These are phyloP conservation scores for Dorcoceras hygrometricum DNA, from an alignment of 257 asterid species.

Conservation along the genomic window DNA sequence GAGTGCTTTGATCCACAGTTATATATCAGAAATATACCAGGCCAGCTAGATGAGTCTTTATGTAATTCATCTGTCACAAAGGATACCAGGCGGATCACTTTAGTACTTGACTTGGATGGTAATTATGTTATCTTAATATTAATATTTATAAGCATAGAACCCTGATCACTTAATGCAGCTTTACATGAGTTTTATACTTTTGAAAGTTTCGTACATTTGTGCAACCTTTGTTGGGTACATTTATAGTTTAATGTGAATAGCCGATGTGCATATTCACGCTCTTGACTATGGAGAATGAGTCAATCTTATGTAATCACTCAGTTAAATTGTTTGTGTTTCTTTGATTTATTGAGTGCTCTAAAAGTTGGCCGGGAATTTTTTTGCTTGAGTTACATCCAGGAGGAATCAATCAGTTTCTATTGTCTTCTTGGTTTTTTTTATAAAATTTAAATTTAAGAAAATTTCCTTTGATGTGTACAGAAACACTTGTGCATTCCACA, in stretches of 20 bases:
- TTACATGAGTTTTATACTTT: not conserved
- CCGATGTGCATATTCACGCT: slow-evolving; percentile 13
- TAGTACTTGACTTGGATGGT: slow-evolving; percentile 97
- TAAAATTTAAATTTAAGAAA: slow-evolving; percentile 4
- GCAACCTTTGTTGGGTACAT: slow-evolving; percentile 3
- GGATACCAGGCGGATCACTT: slow-evolving; percentile 51
- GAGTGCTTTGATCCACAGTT: slow-evolving; percentile 87
- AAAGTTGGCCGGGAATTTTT: not conserved
- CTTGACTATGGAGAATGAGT: slow-evolving; percentile 5
- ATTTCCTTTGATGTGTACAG: slow-evolving; percentile 46
- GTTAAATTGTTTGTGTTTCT: not conserved
- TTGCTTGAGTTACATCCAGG: slow-evolving; percentile 10
- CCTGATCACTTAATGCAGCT: slow-evolving; percentile 1
- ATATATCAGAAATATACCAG: slow-evolving; percentile 68
- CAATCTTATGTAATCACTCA: not conserved
- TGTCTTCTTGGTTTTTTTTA: too few species aligned
- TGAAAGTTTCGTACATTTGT: not conserved
- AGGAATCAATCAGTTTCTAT: slow-evolving; percentile 17
- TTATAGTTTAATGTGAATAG: not conserved
- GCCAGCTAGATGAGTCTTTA: slow-evolving; percentile 46
- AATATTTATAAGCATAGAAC: slow-evolving; percentile 6
- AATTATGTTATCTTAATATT: slow-evolving; percentile 25
- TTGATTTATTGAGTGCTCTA: not conserved
- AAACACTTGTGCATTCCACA: slow-evolving; percentile 93
- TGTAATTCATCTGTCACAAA: slow-evolving; percentile 40